Percentiles rank a stretch among this genome's conserved stretches.
phyloP scores from a whole-genome alignment of 352 stramenopile genomes.

The Halophytophthora polymorphica region DNA sequence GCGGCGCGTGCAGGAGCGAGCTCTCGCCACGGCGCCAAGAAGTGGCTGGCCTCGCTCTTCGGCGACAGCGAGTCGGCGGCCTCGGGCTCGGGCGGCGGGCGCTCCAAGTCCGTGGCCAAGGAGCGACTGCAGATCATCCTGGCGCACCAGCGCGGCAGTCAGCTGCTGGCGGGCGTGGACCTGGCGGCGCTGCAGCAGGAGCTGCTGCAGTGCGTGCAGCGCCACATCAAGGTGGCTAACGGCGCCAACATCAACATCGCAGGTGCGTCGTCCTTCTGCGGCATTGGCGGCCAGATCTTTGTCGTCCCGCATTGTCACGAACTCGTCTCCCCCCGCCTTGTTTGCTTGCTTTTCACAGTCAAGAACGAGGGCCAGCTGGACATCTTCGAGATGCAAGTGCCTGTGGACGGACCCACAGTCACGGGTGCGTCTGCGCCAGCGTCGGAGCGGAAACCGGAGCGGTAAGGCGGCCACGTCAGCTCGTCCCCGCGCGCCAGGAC shows the following conservation, averaged over 20 bases:
- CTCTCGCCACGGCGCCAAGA: slow-evolving; percentile 60
- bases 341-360: slow-evolving; percentile 30
- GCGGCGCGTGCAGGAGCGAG: slow-evolving; percentile 41
- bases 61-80: slow-evolving; percentile 39
- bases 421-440: neutral
- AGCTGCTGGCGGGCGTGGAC: slow-evolving; percentile 82
- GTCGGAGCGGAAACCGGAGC: slow-evolving; percentile 9
- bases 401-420: slow-evolving; percentile 54
- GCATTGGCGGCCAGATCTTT: slow-evolving; percentile 1
- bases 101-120: slow-evolving; percentile 83
- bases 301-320: too few species aligned
- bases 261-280: slow-evolving; percentile 25
- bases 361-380: slow-evolving; percentile 86
- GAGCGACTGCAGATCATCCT: slow-evolving; percentile 89
- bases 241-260: slow-evolving; percentile 89
- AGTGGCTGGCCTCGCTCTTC: slow-evolving; percentile 79
- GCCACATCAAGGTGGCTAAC: slow-evolving; percentile 82
- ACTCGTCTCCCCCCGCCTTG: neutral
- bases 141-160: slow-evolving; percentile 80
- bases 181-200: slow-evolving; percentile 75
- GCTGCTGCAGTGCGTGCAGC: slow-evolving; percentile 83
- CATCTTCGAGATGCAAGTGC: slow-evolving; percentile 91
- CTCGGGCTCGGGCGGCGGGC: slow-evolving; percentile 16
- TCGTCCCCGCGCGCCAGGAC: too few species aligned
- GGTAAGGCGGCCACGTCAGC: slow-evolving; percentile 13